Base-by-base conservation (phyloP, 2,329 filamentous ascomycete species). In the Cercospora sp. region DNA sequence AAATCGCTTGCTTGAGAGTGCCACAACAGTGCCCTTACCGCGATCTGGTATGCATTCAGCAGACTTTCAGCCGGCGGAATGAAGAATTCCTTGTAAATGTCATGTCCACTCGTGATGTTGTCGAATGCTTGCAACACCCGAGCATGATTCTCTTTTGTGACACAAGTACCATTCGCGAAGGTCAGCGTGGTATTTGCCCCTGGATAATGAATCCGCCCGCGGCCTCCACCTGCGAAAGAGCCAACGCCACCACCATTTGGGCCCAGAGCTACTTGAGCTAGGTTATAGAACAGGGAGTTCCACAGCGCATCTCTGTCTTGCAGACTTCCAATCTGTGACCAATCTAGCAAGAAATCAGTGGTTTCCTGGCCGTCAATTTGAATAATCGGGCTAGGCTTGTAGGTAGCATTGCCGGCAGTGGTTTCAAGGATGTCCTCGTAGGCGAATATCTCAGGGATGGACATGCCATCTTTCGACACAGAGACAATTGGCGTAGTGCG, bases 251-350 rank as follows among this genome's bases (percentile, higher is more conserved):
- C 75, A 7, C 82, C 81, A 12, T 73, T 67, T 16, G 77, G 68
- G 2, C 81, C 82, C 0, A 83, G 74, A 31, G 80, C 79, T 1
- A 83, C 78, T n/a, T 79, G 78, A 0, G 80, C 79, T 16, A 83
- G 76, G 31, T 80, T 76, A 67, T 83, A 83, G 72, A 84, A 84
- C 8, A 83, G 72, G 64, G 81, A 81, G 75, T 83, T 84, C 77
- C 84, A 89, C 68, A 87, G 79, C 28, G 86, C 86, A 77, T 89
- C 87, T 1, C 80, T 80, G 70, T 89, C 87, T 69, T 89, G 87
- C 31, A 83, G 80, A 30, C 77, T 79, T 65, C 85, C 83, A 63
- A 78, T 79, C 60, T 82, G 78, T 9, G 83, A 81, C 75, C 81
- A 82, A 2, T 84, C 79, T 51, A 83, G 78, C 18, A 88, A 78